phyloP scores from a whole-genome alignment of 140 eudicot species.

The Bidens hawaiensis region DNA sequence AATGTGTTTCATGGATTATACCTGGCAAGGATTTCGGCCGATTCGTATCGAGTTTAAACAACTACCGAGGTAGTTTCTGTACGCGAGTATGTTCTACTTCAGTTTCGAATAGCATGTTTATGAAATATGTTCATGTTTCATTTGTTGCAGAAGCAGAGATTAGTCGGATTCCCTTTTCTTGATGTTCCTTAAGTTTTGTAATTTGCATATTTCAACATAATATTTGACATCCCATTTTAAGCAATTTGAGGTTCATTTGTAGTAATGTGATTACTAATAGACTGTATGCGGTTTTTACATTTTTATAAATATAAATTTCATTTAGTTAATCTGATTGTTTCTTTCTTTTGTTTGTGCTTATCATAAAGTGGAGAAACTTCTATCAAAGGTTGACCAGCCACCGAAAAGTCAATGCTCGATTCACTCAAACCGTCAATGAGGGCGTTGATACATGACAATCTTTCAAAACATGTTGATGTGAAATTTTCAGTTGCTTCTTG shows the following conservation, averaged over 20 bases:
- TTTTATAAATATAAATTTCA: not conserved
- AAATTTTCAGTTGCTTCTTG: conserved; percentile 76
- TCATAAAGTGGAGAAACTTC: conserved; percentile 48
- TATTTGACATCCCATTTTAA: no score
- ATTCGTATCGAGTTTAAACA: conserved; percentile 41
- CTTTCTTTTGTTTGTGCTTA: not conserved
- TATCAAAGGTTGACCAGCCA: conserved; percentile 74
- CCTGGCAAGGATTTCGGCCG: conserved; percentile 49
- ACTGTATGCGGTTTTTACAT: not conserved
- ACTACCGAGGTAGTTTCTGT: not conserved
- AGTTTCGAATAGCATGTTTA: no score
- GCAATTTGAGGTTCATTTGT: no score
- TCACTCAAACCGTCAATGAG: conserved; percentile 58
- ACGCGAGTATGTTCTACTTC: no score
- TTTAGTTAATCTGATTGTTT: not conserved
- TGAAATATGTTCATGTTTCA: no score
- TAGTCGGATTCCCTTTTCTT: no score
- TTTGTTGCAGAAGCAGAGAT: not conserved
- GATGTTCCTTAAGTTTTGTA: no score
- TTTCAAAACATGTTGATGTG: conserved; percentile 56
- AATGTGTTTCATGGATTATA: conserved; percentile 52
- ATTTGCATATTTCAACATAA: no score
- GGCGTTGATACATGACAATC: conserved; percentile 49
- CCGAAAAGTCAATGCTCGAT: conserved; percentile 55
- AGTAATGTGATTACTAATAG: no score